Evolutionary conservation across 2,329 filamentous ascomycete genomes (phyloP), one percentile per base, ranked within the genome.

Genomic region (Sphaerulina vaccinii): DNA sequence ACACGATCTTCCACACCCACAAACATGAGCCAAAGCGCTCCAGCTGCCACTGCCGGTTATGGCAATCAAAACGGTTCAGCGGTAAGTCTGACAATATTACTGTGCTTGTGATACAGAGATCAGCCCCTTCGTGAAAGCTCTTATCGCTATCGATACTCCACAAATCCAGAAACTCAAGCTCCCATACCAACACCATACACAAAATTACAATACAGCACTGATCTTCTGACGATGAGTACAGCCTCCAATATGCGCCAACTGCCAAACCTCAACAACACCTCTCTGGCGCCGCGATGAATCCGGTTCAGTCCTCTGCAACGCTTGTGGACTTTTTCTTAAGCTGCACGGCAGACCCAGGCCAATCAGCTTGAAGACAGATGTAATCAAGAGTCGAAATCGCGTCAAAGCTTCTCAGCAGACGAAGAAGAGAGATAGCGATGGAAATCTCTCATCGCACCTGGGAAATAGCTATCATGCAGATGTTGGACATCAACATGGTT

Each of bases 341-440:
- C 81, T 99, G 62, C 93, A 99, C 70, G 91, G 91, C 59, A 87
- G 91, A 21, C 84, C 93, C 55, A 86, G 93, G 51, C 93, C 93
- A 62, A 96, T 96, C 70, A 95, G 89, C 64, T 81, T 99, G 65
- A 99, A 99, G 80, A 97, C 93, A 42, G 93, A 99, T 77, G 92
- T 97, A 62, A 99, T 99, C 77, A 99, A 99, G 79, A 96, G 91
- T 77, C 90, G 93, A 66, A 99, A 99, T 74, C 85, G 93, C 60
- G 92, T 97, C 63, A 97, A 97, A 79, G 93, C 90, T 48, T 81
- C 91, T 65, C 82, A 88, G n/a, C n/a, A n/a, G 57, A 84, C 85
- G 40, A 95, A 95, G 85, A 75, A 66, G 73, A 54, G 62, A 37
- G 62, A 66, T 68, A 42, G 50, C 27, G 36, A 44, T 52, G 33